These are phyloP conservation scores for Diatrype stigma DNA, from an alignment of 2,329 filamentous ascomycete species.

Conservation along the genomic window DNA sequence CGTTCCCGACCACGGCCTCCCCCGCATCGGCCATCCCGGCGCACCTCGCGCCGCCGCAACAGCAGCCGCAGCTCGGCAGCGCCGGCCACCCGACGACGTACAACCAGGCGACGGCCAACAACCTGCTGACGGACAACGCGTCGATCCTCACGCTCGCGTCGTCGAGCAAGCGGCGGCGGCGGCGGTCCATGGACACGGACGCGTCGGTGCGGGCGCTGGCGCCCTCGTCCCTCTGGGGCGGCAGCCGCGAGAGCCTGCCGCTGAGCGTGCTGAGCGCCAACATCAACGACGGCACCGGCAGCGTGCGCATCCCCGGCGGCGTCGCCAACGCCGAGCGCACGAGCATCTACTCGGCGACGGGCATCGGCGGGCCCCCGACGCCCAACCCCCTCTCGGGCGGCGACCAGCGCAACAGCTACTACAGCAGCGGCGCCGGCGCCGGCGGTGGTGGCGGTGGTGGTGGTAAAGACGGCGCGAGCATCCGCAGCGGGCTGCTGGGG, in stretches of 20 bases:
- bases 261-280: conserved; percentile 74
- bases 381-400: no score
- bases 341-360: conserved; percentile 76
- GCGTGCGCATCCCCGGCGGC: conserved; percentile 41
- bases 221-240: conserved; percentile 76
- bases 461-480: conserved; percentile 65
- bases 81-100: conserved; percentile 64
- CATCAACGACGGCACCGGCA: conserved; percentile 45
- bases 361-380: no score
- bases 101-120: conserved; percentile 73
- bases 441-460: conserved; percentile 40
- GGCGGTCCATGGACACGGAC: conserved; percentile 79
- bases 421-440: conserved; percentile 42
- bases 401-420: conserved; percentile 79
- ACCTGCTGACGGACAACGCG: conserved; percentile 77
- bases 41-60: conserved; percentile 53
- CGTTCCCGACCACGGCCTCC: conserved; percentile 58
- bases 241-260: conserved; percentile 74
- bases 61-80: conserved; percentile 26
- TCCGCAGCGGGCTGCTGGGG: conserved; percentile 71
- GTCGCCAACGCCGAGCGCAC: conserved; percentile 58
- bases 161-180: conserved; percentile 71
- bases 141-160: conserved; percentile 82
- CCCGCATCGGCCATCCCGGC: conserved; percentile 69
- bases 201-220: conserved; percentile 82